Conservation (phyloP, 345 rosid genomes). For the Eucalyptus urophylla region DNA sequence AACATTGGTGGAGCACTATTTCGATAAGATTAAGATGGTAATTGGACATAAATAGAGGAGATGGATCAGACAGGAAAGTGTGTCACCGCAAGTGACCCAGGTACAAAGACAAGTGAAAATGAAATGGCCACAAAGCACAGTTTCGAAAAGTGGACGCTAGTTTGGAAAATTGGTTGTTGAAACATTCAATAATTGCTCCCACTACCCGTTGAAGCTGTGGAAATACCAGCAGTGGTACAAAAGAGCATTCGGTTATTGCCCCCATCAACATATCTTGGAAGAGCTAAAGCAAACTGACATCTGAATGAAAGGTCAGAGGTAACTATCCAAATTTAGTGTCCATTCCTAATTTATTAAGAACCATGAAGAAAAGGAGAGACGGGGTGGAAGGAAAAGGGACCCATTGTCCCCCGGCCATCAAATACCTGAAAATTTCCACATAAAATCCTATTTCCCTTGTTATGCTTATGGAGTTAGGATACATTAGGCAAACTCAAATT, state of each 20-base stretch:
- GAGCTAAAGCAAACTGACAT: background rate
- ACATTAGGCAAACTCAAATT: background rate
- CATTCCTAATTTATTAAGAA: background rate
- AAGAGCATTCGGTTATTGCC: background rate
- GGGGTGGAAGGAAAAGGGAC: background rate
- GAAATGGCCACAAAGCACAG: background rate
- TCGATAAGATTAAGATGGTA: background rate
- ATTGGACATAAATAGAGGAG: background rate
- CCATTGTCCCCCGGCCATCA: fast-evolving
- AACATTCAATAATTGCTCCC: background rate
- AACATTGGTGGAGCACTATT: background rate
- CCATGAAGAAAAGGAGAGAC: background rate
- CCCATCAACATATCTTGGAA: background rate
- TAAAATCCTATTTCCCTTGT: background rate
- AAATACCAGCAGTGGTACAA: background rate
- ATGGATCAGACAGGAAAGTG: background rate
- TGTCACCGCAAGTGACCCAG: background rate
- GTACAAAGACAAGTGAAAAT: background rate
- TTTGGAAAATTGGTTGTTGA: background rate
- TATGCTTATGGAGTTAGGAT: background rate
- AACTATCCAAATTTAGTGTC: background rate
- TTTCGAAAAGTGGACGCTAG: background rate
- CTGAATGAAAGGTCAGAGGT: background rate
- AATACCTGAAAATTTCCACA: background rate
- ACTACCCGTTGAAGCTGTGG: background rate